Conservation (phyloP, 2,329 filamentous ascomycete genomes). For the Tolypocladium paradoxum region DNA sequence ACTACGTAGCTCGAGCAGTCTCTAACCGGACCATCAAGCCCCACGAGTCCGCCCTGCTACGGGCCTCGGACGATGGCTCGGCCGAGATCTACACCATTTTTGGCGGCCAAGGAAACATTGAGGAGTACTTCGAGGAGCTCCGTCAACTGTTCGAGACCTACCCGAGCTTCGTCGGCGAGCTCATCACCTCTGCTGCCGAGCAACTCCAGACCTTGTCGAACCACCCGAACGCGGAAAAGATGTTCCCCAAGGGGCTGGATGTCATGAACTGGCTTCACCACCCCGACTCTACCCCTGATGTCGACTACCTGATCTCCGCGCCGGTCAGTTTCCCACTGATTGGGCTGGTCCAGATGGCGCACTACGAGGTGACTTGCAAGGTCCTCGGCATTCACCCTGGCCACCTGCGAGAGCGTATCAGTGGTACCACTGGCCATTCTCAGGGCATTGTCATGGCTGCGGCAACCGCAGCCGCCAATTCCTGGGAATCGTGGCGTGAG, state of each 20-base stretch:
- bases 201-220: slow-evolving; percentile 77
- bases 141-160: slow-evolving; percentile 87
- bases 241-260: slow-evolving; percentile 95
- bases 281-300: slow-evolving; percentile 80
- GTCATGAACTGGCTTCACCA: slow-evolving; percentile 88
- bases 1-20: slow-evolving; percentile 81
- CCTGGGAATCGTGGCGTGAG: slow-evolving; percentile 85
- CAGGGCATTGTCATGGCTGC: slow-evolving; percentile 93
- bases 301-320: slow-evolving; percentile 87
- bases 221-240: slow-evolving; percentile 80
- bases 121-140: slow-evolving; percentile 98
- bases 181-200: slow-evolving; percentile 71
- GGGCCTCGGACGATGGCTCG: slow-evolving; percentile 73
- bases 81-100: slow-evolving; percentile 90
- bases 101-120: slow-evolving; percentile 95
- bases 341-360: slow-evolving; percentile 87
- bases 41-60: slow-evolving; percentile 85
- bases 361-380: slow-evolving; percentile 91
- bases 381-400: slow-evolving; percentile 83
- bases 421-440: slow-evolving; percentile 88
- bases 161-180: slow-evolving; percentile 77
- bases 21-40: slow-evolving; percentile 78
- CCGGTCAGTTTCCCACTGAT: slow-evolving; percentile 95
- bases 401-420: slow-evolving; percentile 71
- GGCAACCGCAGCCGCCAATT: slow-evolving; percentile 78